A percentile compares a stretch with the other conserved stretches of the same genome.
Evolutionary conservation across 108 stramenopile species (phyloP).

Genomic region (Skeletonema costatum): DNA sequence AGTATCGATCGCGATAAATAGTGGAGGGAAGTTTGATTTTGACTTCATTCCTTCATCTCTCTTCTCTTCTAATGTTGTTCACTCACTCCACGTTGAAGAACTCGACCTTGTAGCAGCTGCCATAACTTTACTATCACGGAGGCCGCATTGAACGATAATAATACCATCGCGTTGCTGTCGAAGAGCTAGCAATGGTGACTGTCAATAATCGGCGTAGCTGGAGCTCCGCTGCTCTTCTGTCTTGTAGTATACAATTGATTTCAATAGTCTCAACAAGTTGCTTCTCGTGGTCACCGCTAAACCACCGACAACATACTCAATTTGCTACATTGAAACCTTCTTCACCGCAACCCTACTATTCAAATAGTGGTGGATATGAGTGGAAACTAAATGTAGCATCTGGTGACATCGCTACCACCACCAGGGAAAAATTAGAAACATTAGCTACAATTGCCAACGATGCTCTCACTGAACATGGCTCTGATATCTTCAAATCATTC

Average conservation of each 20-base stretch:
- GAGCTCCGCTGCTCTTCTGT: neutral
- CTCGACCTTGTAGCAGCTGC: no score
- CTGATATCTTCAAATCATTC: conserved; percentile 18
- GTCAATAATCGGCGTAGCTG: neutral
- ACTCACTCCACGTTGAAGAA: no score
- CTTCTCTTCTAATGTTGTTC: no score
- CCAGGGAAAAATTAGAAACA: conserved; percentile 9
- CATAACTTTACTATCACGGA: no score
- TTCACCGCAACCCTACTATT: no score
- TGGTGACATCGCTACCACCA: neutral
- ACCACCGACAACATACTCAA: neutral
- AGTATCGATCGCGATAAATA: no score
- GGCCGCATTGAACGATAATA: neutral
- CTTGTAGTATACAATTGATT: neutral
- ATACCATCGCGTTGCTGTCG: neutral
- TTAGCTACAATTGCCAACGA: conserved; percentile 31
- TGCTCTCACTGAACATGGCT: conserved; percentile 8
- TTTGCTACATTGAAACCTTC: neutral
- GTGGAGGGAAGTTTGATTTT: no score
- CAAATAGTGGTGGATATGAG: neutral
- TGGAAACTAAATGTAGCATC: neutral
- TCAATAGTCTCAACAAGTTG: neutral
- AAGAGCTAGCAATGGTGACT: neutral
- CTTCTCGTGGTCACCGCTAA: neutral
- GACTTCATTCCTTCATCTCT: no score